Evolutionary conservation across 169 alveolate species (phyloP), one percentile per base, ranked within the genome.

Genomic region (Cryptosporidium felis): DNA sequence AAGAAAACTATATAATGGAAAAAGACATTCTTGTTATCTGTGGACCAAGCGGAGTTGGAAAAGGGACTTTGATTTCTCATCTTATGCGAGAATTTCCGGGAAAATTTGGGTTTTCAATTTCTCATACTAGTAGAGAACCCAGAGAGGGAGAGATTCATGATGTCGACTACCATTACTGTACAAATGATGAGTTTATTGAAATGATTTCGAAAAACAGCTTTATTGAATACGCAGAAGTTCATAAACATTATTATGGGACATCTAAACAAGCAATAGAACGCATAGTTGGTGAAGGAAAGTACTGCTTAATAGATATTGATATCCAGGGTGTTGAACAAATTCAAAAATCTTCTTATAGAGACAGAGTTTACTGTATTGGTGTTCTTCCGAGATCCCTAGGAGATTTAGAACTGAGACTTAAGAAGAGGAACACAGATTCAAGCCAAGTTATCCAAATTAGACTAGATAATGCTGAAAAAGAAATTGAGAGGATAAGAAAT

Each of bases 21-120:
- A 74, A 74, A 21, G 38, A 49, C 23, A 38, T 74, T 21, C 82
- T 93, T 8, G 91, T 91, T 5, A 80, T 93, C 5, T 80, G 90
- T 26, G 96, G 96, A 12, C 95, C 96, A 3, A 63, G 91, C 32
- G 96, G 96, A 5, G 93, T 82, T 9, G 96, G 96, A 9, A 91
- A 91, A 65, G 88, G 94, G 5, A 92, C 96, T 12, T 45, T 94
- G 28, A 90, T 92, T 23, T 45, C 85, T 34, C 49, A 80, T 32
- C 62, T 94, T 3, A 46, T 85, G 74, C 53, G 63, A 10, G 16
- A 80, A 23, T 91, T 67, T 82, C 93, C 93, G 1, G 60, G 81
- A 18, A 67, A 85, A 16, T 92, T 94, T 63, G 91, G 90, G 58
- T 88, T 88, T 28, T 74, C 93, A 8, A 85, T 91, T 40, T 81